Evolutionary conservation across 805 yeast genomes (phyloP), one percentile per base, ranked within the genome.

Genomic region (Scheffersomyces coipomensis): DNA sequence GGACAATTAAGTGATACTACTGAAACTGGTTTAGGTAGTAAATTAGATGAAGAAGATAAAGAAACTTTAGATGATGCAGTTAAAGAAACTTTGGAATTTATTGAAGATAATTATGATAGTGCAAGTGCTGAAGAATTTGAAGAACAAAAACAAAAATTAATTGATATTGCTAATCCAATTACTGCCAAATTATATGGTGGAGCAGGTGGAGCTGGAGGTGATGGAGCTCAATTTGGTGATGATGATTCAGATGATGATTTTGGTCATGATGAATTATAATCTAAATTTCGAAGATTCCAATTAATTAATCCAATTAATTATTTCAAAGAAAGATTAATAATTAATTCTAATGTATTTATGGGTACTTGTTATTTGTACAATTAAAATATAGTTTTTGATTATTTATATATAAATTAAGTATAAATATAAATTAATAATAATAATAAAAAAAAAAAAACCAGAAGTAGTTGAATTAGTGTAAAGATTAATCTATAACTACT

Each of bases 101-200:
- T 93, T 55, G 96, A 88, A 55, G 96, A 60, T 31, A 68, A 86
- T 68, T 81, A 75, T 56, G 95, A 88, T 42, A 72, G 86, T 46
- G 97, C 97, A 33, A 78, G 95, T 37, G 78, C 85, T 56, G 97
- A 90, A 68, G 99, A 93, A 58, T 85, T 86, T 53, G 95, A 88
- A 41, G 97, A 89, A 66, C 95, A 89, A 71, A 87, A 80, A 69
- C 90, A 58, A 52, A 68, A 85, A 59, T 78, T 91, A 64, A 78
- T 84, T 47, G 78, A 85, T 54, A 71, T 85, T 56, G 96, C 96
- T 34, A 83, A 83, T 66, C 97, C 98, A 65, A 90, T 93, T 57
- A 87, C 96, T 37, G 77, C 91, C 49, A 93, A 91, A 75, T 70
- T 91, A 43, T 69, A 69, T 51, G 61, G 61, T 33, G 79, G 75